These are phyloP conservation scores for Sapria himalayana DNA, from an alignment of 345 rosid species.

Conservation along the genomic window DNA sequence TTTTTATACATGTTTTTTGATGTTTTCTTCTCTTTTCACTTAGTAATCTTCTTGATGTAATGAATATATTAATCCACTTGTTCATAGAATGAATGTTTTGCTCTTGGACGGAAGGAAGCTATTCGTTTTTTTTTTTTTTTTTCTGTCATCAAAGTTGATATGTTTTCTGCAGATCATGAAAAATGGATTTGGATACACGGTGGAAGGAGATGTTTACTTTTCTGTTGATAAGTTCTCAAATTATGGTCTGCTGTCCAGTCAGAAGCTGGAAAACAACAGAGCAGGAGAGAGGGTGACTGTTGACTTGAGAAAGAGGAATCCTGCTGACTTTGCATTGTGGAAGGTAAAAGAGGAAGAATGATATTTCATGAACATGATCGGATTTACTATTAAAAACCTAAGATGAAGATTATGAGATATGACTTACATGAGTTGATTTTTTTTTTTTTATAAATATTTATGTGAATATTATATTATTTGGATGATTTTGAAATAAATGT, in stretches of 20 bases:
- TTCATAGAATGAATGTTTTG: too few relatives aligned
- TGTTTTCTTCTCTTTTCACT: neutral
- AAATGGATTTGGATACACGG: constrained; percentile 48
- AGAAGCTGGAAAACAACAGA: constrained; percentile 43
- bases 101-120: too few relatives aligned
- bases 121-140: neutral
- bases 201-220: constrained; percentile 70
- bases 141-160: neutral
- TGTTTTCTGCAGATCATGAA: constrained; percentile 43
- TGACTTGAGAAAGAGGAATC: constrained; percentile 64
- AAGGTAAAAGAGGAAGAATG: too few relatives aligned
- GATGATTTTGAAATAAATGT: too few relatives aligned
- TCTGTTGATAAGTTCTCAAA: constrained; percentile 50
- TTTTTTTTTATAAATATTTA: too few relatives aligned
- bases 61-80: too few relatives aligned
- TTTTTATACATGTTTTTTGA: neutral
- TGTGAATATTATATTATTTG: too few relatives aligned
- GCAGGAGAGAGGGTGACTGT: constrained; percentile 79
- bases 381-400: too few relatives aligned
- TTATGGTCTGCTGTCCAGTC: constrained; percentile 62
- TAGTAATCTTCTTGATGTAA: too few relatives aligned
- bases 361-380: too few relatives aligned
- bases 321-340: constrained; percentile 87
- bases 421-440: too few relatives aligned
- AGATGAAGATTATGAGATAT: too few relatives aligned